Evolutionary conservation across 2,329 filamentous ascomycete species (phyloP), one percentile per base, ranked within the genome.

Genomic region (Penicillium glabrum): DNA sequence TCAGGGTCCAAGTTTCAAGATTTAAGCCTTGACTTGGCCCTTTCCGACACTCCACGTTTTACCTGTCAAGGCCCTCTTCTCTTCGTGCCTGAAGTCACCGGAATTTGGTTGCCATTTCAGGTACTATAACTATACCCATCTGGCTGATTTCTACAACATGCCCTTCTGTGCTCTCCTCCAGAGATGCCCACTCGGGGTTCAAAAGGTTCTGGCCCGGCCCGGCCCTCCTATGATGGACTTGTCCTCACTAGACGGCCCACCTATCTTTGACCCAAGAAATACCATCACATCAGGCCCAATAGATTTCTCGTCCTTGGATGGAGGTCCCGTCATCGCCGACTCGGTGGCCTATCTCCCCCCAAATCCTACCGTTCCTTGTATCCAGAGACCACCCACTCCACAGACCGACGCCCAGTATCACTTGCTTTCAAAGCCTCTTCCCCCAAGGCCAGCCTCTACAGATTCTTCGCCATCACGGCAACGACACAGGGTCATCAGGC

Each of bases 221-320:
- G 26, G 37, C n/a, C 33, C 19, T 44, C 49, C 49, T 26, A 44
- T 46, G 21, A 67, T 69, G 67, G 72, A 75, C 53, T 67, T 75
- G 23, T 75, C 72, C 10, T 72, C 69, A 10, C 63, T 75, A 2
- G 72, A 72, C 61, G 72, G 72, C 3, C 70, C 70, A 29, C 72
- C 72, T 3, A 63, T 73, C 21, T 33, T 57, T 8, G 65, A 71
- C 46, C 29, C 27, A 27, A 46, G 49, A 5, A 51, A 45, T 21
- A 16, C 23, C 23, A 23, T 46, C 6, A n/a, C 50, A 35, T 31
- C 37, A 23, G 16, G 27, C 8, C 23, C 43, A 6, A 37, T 53
- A 19, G 51, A 53, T n/a, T 39, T 26, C 43, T 53, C 51, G 13
- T 53, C 51, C 14, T 39, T 53, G 2, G 72, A 73, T 61, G 72